These are phyloP conservation scores for Cyclocybe cylindracea DNA, from an alignment of 768 basidiomycete species.

Conservation along the genomic window DNA sequence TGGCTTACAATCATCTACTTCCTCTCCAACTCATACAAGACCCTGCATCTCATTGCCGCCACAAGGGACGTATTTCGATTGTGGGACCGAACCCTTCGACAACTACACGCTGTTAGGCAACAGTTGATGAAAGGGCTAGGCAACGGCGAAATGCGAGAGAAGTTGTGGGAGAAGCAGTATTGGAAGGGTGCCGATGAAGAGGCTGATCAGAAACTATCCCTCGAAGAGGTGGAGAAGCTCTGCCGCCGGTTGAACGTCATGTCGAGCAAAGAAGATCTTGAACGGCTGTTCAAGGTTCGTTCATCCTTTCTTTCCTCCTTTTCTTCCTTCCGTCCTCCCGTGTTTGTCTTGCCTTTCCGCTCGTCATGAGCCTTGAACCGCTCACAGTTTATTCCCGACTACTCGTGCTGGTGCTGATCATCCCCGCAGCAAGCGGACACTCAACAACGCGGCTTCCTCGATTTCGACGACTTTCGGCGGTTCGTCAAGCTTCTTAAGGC, in stretches of 20 bases:
- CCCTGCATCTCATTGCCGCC: slow-evolving; percentile 80
- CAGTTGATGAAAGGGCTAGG: slow-evolving; percentile 77
- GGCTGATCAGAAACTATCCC: slow-evolving; percentile 62
- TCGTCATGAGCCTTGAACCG: too few relatives aligned
- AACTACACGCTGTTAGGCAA: slow-evolving; percentile 66
- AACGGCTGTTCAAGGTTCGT: slow-evolving; percentile 58
- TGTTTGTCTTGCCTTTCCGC: not conserved
- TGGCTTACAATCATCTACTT: slow-evolving; percentile 92
- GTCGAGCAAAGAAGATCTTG: slow-evolving; percentile 57
- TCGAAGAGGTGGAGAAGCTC: slow-evolving; percentile 73
- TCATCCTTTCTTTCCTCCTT: not conserved
- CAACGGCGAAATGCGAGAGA: slow-evolving; percentile 66
- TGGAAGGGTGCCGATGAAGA: slow-evolving; percentile 76
- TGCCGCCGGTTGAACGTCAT: slow-evolving; percentile 75
- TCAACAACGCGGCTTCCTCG: slow-evolving; percentile 57
- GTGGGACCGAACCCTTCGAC: slow-evolving; percentile 65
- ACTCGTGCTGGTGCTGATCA: slow-evolving; percentile 2
- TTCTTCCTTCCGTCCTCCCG: not conserved
- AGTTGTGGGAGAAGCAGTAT: slow-evolving; percentile 82
- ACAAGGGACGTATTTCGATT: slow-evolving; percentile 52
- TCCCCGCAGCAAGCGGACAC: slow-evolving; percentile 65
- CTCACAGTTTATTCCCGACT: not conserved
- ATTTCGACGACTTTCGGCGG: slow-evolving; percentile 79
- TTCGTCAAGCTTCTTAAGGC: slow-evolving; percentile 86
- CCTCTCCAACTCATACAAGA: slow-evolving; percentile 77